Evolutionary conservation across 1,284 basidiomycete genomes (phyloP).

Genomic region (Jaminaea rosea): DNA sequence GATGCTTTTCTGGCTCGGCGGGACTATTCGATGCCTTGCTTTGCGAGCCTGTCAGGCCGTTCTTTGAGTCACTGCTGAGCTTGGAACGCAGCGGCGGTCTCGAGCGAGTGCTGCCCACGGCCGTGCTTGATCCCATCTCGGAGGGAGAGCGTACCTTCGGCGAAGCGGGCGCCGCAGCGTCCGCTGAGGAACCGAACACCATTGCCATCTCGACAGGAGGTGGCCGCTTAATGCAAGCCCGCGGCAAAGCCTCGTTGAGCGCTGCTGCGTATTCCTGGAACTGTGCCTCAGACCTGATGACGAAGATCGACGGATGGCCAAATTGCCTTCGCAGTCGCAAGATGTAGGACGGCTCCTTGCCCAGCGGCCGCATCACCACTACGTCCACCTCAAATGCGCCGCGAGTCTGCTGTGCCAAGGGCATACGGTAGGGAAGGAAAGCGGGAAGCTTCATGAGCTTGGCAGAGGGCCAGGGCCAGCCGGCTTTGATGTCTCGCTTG

Average conservation of each 20-base stretch:
- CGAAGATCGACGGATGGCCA: not conserved
- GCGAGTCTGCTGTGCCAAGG: conserved; percentile 28
- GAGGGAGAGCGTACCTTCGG: no score
- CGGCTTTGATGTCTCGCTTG: not conserved
- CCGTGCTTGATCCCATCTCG: no score
- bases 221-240: not conserved
- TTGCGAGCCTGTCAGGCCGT: no score
- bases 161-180: no score
- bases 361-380: conserved; percentile 4
- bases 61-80: no score
- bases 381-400: conserved; percentile 39
- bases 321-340: not conserved
- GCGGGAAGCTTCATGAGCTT: conserved; percentile 36
- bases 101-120: no score
- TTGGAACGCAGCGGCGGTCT: no score
- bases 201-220: not conserved
- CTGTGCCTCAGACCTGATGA: not conserved
- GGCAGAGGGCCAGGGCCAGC: conserved; percentile 30
- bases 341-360: not conserved
- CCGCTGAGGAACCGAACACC: no score
- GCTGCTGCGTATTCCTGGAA: not conserved
- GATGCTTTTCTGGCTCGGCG: no score
- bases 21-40: no score
- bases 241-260: not conserved
- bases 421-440: conserved; percentile 35